Conservation (phyloP, 805 yeast species). For the Wickerhamiella vanderwaltii region DNA sequence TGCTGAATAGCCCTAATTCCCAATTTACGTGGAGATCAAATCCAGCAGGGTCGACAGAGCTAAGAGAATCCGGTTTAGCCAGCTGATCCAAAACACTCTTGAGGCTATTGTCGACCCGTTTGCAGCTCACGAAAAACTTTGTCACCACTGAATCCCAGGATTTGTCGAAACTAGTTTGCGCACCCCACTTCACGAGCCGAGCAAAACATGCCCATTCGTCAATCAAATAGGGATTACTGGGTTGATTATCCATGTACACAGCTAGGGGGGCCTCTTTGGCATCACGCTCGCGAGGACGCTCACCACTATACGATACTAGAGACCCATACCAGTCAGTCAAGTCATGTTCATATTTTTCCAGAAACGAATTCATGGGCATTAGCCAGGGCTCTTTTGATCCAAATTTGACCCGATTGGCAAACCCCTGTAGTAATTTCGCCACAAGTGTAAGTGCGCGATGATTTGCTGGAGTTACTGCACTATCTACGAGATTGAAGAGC, state of each 20-base stretch:
- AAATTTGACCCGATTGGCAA: slow-evolving; percentile 65
- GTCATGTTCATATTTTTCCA: slow-evolving; percentile 44
- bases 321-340: slow-evolving; percentile 45
- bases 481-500: slow-evolving; percentile 56
- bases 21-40: slow-evolving; percentile 14
- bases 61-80: slow-evolving; percentile 23
- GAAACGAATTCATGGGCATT: slow-evolving; percentile 54
- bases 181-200: slow-evolving; percentile 18
- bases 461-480: slow-evolving; percentile 56
- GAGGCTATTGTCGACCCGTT: slow-evolving; percentile 11
- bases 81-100: slow-evolving; percentile 10
- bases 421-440: slow-evolving; percentile 60
- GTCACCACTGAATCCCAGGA: slow-evolving; percentile 13
- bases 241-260: slow-evolving; percentile 22
- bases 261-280: slow-evolving; percentile 20
- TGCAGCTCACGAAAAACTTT: slow-evolving; percentile 15
- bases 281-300: slow-evolving; percentile 17
- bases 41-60: slow-evolving; percentile 12
- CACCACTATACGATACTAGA: slow-evolving; percentile 31
- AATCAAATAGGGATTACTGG: slow-evolving; percentile 28
- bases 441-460: slow-evolving; percentile 72
- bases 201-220: slow-evolving; percentile 27
- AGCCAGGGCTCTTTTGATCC: slow-evolving; percentile 79
- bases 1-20: slow-evolving; percentile 17
- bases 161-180: neutral